Percentiles rank a stretch among this genome's conserved stretches.
phyloP scores from a whole-genome alignment of 2,329 filamentous ascomycete species.

The Alternaria conjuncta region DNA sequence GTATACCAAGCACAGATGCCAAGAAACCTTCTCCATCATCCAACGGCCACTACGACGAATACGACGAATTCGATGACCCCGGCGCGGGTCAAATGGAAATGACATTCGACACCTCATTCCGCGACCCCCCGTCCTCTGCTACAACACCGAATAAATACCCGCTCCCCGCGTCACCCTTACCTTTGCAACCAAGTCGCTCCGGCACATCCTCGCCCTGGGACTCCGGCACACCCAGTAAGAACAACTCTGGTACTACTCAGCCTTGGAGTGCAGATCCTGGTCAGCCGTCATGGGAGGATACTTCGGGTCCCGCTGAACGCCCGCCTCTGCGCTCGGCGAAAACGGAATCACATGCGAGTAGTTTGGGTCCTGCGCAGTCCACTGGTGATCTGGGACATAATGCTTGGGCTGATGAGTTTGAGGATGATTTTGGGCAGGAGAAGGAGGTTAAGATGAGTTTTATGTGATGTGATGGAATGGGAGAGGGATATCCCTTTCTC shows the following conservation, averaged over 20 bases:
- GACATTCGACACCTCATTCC: constrained; percentile 53
- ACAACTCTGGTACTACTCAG: background rate
- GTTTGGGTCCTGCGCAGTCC: background rate
- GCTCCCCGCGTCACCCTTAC: background rate
- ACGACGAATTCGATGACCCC: constrained; percentile 43
- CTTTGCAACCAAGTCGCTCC: background rate
- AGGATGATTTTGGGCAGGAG: constrained; percentile 55
- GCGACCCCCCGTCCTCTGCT: constrained; percentile 18
- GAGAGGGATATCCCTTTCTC: background rate
- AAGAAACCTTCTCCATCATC: constrained; percentile 8
- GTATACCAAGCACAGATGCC: constrained; percentile 7
- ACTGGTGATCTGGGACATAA: constrained; percentile 46
- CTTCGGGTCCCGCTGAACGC: constrained; percentile 22
- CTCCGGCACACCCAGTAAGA: background rate
- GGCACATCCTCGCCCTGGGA: constrained; percentile 18
- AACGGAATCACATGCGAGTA: constrained; percentile 30
- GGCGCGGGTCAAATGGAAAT: constrained; percentile 46
- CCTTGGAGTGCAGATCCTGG: constrained; percentile 1
- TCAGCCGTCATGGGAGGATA: constrained; percentile 21
- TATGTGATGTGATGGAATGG: constrained; percentile 34
- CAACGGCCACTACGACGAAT: constrained; percentile 37
- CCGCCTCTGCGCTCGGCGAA: constrained; percentile 37
- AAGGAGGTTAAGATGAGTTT: constrained; percentile 59
- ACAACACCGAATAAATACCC: constrained; percentile 17
- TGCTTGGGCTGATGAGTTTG: constrained; percentile 57